Evolutionary conservation across 306 rosid species (phyloP).

Genomic region (Acacia crassicarpa): DNA sequence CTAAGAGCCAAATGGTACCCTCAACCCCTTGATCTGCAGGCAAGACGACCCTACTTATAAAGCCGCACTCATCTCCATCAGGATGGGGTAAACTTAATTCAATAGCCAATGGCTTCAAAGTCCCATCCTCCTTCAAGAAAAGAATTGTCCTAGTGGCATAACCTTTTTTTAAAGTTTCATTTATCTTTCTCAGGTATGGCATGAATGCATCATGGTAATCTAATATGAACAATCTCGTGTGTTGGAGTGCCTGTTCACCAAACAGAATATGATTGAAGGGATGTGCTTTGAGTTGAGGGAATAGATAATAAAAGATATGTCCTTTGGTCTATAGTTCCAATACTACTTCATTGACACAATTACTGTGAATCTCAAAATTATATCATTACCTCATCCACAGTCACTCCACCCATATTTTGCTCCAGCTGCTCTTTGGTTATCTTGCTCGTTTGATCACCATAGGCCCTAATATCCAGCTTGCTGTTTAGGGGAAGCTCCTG

Average conservation of each 20-base stretch:
- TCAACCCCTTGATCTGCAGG: constrained; percentile 60
- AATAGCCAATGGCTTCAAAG: constrained; percentile 71
- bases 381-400: constrained; percentile 55
- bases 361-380: neutral
- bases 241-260: constrained; percentile 56
- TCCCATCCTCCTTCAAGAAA: constrained; percentile 54
- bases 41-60: constrained; percentile 49
- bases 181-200: constrained; percentile 65
- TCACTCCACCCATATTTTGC: constrained; percentile 50
- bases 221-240: constrained; percentile 46
- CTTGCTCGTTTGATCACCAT: constrained; percentile 77
- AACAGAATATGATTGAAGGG: neutral
- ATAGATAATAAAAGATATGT: neutral
- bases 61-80: constrained; percentile 56
- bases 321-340: neutral
- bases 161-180: constrained; percentile 50
- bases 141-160: constrained; percentile 82
- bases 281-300: neutral
- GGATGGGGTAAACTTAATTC: constrained; percentile 78
- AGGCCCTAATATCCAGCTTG: constrained; percentile 51
- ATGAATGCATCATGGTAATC: constrained; percentile 78
- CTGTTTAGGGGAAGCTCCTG: too few species aligned
- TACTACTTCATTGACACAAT: neutral
- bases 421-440: constrained; percentile 47
- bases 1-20: constrained; percentile 68